A percentile compares a stretch with the other conserved stretches of the same genome.
These are phyloP conservation scores for Pseudomonodictys pantanalensis DNA, from an alignment of 495 filamentous ascomycete species.

Conservation along the genomic window DNA sequence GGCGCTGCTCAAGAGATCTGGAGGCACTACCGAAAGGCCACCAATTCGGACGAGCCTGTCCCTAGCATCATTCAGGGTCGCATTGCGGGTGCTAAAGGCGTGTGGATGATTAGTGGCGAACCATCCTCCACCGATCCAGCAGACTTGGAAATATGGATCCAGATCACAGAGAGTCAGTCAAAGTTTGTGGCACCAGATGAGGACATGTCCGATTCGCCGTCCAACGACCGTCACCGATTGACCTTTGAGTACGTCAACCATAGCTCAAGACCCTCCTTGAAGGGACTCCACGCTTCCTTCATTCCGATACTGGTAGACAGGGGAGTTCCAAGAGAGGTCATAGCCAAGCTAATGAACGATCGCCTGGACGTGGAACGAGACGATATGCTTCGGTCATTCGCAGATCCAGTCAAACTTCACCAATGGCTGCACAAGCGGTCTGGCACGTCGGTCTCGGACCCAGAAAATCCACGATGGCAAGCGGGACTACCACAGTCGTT, in stretches of 20 bases:
- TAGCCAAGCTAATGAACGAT: constrained; percentile 58
- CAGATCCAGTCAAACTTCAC: constrained; percentile 49
- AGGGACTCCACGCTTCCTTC: constrained; percentile 72
- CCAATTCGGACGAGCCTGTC: constrained; percentile 35
- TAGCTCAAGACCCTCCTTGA: constrained; percentile 59
- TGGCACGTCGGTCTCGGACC: constrained; percentile 17
- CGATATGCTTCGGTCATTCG: constrained; percentile 57
- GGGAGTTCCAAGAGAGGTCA: constrained; percentile 53
- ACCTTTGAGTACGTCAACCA: constrained; percentile 73
- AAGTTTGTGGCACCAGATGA: constrained; percentile 67
- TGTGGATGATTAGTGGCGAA: constrained; percentile 73
- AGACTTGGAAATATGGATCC: constrained; percentile 61
- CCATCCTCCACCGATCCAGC: constrained; percentile 42
- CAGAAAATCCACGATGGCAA: constrained; percentile 43
- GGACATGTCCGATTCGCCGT: constrained; percentile 43
- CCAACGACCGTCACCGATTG: constrained; percentile 47
- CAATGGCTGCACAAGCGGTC: constrained; percentile 54
- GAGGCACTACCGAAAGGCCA: constrained; percentile 2
- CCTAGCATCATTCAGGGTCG: constrained; percentile 79
- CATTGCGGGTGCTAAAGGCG: constrained; percentile 80
- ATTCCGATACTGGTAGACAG: constrained; percentile 72
- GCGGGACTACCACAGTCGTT: constrained; percentile 53
- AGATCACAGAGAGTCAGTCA: constrained; percentile 72
- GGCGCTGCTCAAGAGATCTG: constrained; percentile 31
- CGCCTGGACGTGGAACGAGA: constrained; percentile 60